Conservation (phyloP, 306 rosid species). For the Geum urbanum region DNA sequence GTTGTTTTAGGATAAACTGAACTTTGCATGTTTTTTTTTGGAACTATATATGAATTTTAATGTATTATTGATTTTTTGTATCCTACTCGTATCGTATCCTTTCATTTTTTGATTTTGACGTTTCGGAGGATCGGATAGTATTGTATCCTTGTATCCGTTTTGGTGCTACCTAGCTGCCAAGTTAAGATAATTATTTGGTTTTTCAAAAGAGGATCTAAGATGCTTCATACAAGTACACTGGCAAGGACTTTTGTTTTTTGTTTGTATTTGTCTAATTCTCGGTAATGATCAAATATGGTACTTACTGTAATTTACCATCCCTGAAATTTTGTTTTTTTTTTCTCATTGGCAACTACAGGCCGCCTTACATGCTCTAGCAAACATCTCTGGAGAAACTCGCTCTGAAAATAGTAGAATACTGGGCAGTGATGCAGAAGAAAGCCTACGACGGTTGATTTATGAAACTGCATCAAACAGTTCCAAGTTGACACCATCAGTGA, state of each 20-base stretch:
- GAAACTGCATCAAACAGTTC: slow-evolving; percentile 63
- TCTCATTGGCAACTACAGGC: slow-evolving; percentile 47
- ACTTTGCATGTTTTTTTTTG: too few species aligned
- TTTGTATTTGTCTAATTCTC: not conserved
- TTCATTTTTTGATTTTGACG: too few species aligned
- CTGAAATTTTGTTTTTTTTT: slow-evolving; percentile 12
- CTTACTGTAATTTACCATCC: not conserved
- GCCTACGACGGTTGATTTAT: slow-evolving; percentile 53
- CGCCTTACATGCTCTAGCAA: slow-evolving; percentile 83
- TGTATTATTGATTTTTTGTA: too few species aligned
- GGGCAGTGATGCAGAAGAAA: slow-evolving; percentile 66
- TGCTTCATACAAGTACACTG: not conserved
- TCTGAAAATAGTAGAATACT: slow-evolving; percentile 47
- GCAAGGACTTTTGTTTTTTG: not conserved
- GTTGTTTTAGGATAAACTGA: too few species aligned
- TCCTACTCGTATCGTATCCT: too few species aligned
- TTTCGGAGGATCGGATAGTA: too few species aligned
- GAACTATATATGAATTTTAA: too few species aligned
- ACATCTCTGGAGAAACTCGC: slow-evolving; percentile 72
- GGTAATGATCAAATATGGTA: not conserved
- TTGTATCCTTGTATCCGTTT: too few species aligned
- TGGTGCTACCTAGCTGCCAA: too few species aligned
- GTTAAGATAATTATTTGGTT: not conserved
- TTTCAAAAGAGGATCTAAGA: not conserved
- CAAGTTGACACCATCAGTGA: slow-evolving; percentile 77